Evolutionary conservation across 2,329 filamentous ascomycete genomes (phyloP), one percentile per base, ranked within the genome.

Genomic region (Pseudogymnoascus sp.): DNA sequence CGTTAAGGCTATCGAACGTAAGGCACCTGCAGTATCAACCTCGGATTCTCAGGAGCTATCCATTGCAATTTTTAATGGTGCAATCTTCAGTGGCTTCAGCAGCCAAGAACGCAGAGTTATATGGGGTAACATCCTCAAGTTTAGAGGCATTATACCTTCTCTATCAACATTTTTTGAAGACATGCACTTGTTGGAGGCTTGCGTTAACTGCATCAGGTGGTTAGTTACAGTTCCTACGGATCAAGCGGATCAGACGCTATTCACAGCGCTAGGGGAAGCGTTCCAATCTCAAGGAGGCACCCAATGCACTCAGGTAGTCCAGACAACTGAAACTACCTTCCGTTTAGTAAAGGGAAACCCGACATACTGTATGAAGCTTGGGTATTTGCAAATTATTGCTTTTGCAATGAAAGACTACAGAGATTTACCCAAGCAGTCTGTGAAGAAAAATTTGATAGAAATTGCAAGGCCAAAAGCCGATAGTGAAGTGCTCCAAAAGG

Each of bases 111-210:
- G 65, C 18, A 60, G 40, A 1, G 14, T 31, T 6, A 67, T 67
- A 60, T 66, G 61, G 62, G 16, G 61, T 31, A 65, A 63, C 23
- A 58, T 66, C 4, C 37, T 59, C 14, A 33, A 37, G 25, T 64
- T 65, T 49, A 62, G 62, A 33, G 61, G 61, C 21, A 61, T 66
- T 21, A 63, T 67, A 28, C 65, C 63, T 4, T 67, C 65, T 33
- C 43, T 67, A 35, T 65, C 23, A 3, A 67, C 37, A 12, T 67
- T 67, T 25, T 67, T 67, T 41, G 31, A 65, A 61, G 66, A 67
- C 41, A 40, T 67, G 28, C 61, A 60, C 35, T 62, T 63, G 9
- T 33, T 67, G 5, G n/a, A 66, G 60, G 62, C 45, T 35, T 65
- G 62, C 35, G 60, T 65, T 28, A 58, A 66, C 52, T 45, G 45